Percentiles rank a stretch among this genome's conserved stretches.
These are phyloP conservation scores for Filobasidium floriforme DNA, from an alignment of 768 basidiomycete species.

Conservation along the genomic window DNA sequence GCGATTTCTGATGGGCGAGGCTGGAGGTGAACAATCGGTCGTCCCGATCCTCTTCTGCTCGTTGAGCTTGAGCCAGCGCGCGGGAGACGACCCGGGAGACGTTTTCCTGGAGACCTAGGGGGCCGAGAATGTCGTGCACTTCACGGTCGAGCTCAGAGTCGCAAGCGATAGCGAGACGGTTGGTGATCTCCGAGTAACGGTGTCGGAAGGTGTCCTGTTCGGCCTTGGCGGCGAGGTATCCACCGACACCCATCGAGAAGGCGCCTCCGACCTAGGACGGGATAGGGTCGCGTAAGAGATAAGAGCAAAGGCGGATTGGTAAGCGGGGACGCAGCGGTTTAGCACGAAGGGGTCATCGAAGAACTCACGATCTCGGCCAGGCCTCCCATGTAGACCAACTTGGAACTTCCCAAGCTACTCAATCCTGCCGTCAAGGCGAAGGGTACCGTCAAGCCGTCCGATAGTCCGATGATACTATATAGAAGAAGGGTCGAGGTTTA, in stretches of 20 bases:
- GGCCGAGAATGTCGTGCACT: slow-evolving; percentile 75
- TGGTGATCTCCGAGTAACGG: slow-evolving; percentile 62
- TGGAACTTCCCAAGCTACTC: slow-evolving; percentile 70
- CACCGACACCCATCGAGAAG: slow-evolving; percentile 96
- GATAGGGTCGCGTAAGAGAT: not conserved
- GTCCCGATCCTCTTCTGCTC: slow-evolving; percentile 25
- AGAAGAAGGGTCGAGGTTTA: not conserved
- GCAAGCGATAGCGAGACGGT: slow-evolving; percentile 80
- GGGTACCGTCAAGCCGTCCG: slow-evolving; percentile 43
- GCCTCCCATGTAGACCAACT: slow-evolving; percentile 87
- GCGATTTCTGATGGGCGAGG: slow-evolving; percentile 8
- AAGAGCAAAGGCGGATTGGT: not conserved
- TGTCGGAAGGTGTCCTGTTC: slow-evolving; percentile 92
- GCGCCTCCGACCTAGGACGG: slow-evolving; percentile 63
- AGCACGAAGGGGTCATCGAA: not conserved
- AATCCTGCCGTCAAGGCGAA: slow-evolving; percentile 50
- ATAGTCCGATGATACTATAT: slow-evolving; percentile 39
- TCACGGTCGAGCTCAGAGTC: slow-evolving; percentile 95
- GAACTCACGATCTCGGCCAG: slow-evolving; percentile 74
- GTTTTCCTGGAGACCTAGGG: slow-evolving; percentile 78
- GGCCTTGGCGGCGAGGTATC: slow-evolving; percentile 92
- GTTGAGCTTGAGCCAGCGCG: slow-evolving; percentile 51
- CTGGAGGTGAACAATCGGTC: not conserved
- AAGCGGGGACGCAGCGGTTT: not conserved
- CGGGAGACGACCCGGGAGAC: slow-evolving; percentile 71